A percentile compares a stretch with the other conserved stretches of the same genome.
Evolutionary conservation across 352 stramenopile species (phyloP).

Genomic region (Globisporangium paroecandrum): DNA sequence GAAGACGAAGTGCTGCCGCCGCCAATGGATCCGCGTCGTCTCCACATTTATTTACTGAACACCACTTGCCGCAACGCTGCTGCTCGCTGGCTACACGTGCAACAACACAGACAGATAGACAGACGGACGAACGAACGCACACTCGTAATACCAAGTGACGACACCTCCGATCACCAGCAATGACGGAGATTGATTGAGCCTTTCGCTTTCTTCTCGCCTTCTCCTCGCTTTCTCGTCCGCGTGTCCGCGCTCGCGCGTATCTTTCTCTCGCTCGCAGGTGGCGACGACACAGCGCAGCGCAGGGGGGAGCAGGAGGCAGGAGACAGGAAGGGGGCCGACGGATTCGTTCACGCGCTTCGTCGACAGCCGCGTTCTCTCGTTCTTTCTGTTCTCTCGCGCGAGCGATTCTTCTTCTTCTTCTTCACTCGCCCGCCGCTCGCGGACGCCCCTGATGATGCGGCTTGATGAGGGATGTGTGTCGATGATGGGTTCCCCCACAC

Average conservation of each 20-base stretch:
- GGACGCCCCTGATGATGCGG: conserved; percentile 4
- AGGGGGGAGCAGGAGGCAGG: background rate
- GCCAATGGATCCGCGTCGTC: conserved; percentile 46
- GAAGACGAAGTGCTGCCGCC: conserved; percentile 26
- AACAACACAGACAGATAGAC: background rate
- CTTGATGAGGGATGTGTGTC: conserved; percentile 5
- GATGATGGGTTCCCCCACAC: conserved; percentile 9
- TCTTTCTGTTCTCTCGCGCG: conserved; percentile 6
- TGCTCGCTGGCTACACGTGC: background rate
- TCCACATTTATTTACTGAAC: conserved; percentile 38
- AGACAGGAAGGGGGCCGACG: background rate
- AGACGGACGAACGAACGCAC: background rate
- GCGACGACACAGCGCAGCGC: background rate
- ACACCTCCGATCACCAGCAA: too few species aligned
- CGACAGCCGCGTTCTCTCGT: conserved; percentile 6
- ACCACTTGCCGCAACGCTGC: background rate
- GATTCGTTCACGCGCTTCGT: background rate
- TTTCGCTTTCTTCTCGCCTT: background rate
- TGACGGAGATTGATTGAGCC: too few species aligned
- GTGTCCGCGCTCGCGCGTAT: conserved; percentile 5
- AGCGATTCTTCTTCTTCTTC: conserved; percentile 6
- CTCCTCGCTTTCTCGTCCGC: background rate
- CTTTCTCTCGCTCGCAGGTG: background rate
- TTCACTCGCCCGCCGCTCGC: background rate
- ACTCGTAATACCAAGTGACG: too few species aligned